Percentiles rank a stretch among this genome's conserved stretches.
Evolutionary conservation across 2,329 filamentous ascomycete genomes (phyloP).

Genomic region (Epichloe typhina): DNA sequence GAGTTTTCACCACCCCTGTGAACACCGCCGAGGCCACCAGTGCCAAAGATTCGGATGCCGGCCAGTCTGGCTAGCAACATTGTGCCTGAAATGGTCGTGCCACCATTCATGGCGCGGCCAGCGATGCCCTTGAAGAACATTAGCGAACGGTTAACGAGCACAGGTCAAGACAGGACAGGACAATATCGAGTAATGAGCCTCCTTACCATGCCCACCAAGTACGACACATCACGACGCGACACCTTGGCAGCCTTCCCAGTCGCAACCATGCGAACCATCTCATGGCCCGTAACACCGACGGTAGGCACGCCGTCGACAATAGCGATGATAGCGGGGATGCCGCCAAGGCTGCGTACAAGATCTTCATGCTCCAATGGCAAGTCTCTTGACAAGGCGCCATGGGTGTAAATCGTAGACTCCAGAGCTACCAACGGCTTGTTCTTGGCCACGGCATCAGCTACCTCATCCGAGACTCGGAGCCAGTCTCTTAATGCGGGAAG

Average conservation of each 20-base stretch:
- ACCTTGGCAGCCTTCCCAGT: slow-evolving; percentile 63
- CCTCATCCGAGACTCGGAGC: slow-evolving; percentile 68
- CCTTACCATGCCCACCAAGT: slow-evolving; percentile 61
- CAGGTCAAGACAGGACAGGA: not conserved
- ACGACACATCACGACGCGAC: slow-evolving; percentile 76
- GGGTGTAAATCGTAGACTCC: slow-evolving; percentile 94
- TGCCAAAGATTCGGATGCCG: slow-evolving; percentile 86
- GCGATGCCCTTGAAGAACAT: slow-evolving; percentile 37
- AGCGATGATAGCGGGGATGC: slow-evolving; percentile 80
- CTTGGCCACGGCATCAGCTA: slow-evolving; percentile 59
- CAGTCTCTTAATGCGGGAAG: slow-evolving; percentile 20
- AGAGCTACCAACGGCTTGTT: slow-evolving; percentile 79
- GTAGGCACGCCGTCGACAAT: slow-evolving; percentile 71
- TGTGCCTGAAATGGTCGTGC: slow-evolving; percentile 86
- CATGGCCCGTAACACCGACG: slow-evolving; percentile 61
- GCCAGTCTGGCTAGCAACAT: slow-evolving; percentile 80
- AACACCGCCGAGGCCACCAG: slow-evolving; percentile 86
- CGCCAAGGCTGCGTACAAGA: slow-evolving; percentile 68
- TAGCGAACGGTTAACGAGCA: not conserved
- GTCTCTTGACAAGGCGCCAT: slow-evolving; percentile 67
- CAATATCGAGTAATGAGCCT: slow-evolving; percentile 2
- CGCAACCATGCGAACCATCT: slow-evolving; percentile 60
- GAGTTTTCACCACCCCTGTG: slow-evolving; percentile 76
- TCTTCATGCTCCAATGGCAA: slow-evolving; percentile 69
- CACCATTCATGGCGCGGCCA: slow-evolving; percentile 63